Evolutionary conservation across 805 yeast genomes (phyloP).

Genomic region (Lipomyces lipofer): DNA sequence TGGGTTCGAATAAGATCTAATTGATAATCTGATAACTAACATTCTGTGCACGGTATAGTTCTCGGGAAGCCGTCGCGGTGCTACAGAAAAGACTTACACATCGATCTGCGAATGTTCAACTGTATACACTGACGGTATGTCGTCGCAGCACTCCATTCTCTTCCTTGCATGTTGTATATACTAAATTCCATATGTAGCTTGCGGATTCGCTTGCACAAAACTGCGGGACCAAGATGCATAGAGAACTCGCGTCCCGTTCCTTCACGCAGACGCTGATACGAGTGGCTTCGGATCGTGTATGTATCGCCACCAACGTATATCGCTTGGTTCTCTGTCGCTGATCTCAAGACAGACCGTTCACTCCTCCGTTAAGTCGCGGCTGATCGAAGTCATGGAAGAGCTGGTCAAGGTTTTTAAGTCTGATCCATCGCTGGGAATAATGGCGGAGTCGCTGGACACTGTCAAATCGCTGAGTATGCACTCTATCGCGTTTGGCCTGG

Average conservation of each 20-base stretch:
- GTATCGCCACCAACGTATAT: too few species aligned
- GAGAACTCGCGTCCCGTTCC: conserved; percentile 57
- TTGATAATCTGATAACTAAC: not conserved
- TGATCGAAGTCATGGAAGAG: conserved; percentile 68
- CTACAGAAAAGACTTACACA: conserved; percentile 51
- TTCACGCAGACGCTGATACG: conserved; percentile 52
- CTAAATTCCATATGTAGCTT: conserved; percentile 42
- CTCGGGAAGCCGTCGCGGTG: conserved; percentile 48
- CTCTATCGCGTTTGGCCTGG: not conserved
- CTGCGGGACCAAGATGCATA: conserved; percentile 70
- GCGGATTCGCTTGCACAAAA: conserved; percentile 68
- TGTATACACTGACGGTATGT: conserved; percentile 51
- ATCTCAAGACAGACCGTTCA: conserved; percentile 49
- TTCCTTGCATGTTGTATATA: conserved; percentile 45
- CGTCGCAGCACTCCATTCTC: not conserved
- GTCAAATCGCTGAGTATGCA: conserved; percentile 44
- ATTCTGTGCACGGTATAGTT: conserved; percentile 26
- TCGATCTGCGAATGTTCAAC: conserved; percentile 63
- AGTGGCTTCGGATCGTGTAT: conserved; percentile 51
- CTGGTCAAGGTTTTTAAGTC: conserved; percentile 60
- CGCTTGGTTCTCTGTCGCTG: not conserved
- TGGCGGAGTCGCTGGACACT: conserved; percentile 59
- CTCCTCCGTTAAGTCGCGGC: conserved; percentile 60
- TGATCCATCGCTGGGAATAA: conserved; percentile 76
- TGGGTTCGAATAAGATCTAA: not conserved